A percentile compares a stretch with the other conserved stretches of the same genome.
Evolutionary conservation across 2,329 filamentous ascomycete genomes (phyloP).

Genomic region (Thelonectria discophora): DNA sequence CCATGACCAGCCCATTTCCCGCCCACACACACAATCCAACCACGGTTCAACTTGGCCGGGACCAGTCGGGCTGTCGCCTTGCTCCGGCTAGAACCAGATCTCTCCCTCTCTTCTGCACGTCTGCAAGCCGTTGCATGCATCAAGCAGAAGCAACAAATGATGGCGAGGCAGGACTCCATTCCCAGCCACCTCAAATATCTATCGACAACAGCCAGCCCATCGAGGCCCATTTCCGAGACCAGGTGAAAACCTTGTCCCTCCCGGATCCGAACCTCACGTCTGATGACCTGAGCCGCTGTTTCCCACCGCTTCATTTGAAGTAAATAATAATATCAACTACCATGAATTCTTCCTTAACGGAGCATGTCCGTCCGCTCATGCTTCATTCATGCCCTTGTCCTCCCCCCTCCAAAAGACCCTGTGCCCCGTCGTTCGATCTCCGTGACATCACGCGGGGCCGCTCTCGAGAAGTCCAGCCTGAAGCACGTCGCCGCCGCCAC

Average conservation of each 20-base stretch:
- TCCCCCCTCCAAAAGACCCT: conserved; percentile 22
- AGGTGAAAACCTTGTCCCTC: not conserved
- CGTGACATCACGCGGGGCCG: conserved; percentile 36
- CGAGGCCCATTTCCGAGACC: not conserved
- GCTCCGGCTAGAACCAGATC: conserved; percentile 15
- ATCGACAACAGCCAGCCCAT: not conserved
- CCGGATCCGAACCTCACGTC: not conserved
- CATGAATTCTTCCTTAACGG: not conserved
- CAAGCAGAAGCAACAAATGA: not conserved
- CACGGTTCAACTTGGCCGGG: conserved; percentile 14
- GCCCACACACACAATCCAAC: conserved; percentile 16
- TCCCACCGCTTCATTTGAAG: conserved; percentile 5
- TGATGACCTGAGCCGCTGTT: conserved; percentile 2
- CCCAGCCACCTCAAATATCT: conserved; percentile 18
- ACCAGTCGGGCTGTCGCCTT: conserved; percentile 8
- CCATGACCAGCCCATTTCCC: conserved; percentile 22
- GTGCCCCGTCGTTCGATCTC: conserved; percentile 35
- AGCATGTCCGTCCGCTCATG: not conserved
- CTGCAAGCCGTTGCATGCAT: not conserved
- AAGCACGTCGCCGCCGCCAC: conserved; percentile 13
- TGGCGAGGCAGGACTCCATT: conserved; percentile 1
- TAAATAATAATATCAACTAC: not conserved
- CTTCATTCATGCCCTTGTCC: conserved; percentile 10
- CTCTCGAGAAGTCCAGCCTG: conserved; percentile 9
- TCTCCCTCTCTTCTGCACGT: too few relatives aligned